Evolutionary conservation across 1,284 basidiomycete genomes (phyloP).

Genomic region (Leccinum huronense): DNA sequence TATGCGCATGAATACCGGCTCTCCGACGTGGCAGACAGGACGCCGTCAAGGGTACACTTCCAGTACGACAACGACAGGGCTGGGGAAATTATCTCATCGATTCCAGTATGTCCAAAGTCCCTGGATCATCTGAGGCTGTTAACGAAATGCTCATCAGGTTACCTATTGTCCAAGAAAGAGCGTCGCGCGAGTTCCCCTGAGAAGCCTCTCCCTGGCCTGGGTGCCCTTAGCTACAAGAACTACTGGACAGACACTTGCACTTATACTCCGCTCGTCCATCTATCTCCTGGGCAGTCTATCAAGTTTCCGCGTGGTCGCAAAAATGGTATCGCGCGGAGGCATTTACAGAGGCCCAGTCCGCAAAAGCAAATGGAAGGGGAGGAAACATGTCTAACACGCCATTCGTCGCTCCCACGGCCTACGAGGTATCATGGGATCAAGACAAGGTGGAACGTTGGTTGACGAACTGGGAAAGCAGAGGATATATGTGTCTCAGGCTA

Average conservation of each 20-base stretch:
- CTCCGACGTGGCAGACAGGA: conserved; percentile 2
- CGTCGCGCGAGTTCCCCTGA: conserved; percentile 86
- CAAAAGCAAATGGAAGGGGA: conserved; percentile 49
- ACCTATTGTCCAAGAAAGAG: conserved; percentile 95
- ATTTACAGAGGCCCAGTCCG: conserved; percentile 58
- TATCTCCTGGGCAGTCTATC: conserved; percentile 70
- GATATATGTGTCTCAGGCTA: conserved; percentile 76
- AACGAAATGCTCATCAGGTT: conserved; percentile 56
- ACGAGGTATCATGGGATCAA: conserved; percentile 76
- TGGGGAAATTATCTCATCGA: conserved; percentile 96
- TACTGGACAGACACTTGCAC: conserved; percentile 95
- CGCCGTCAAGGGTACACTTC: conserved; percentile 58
- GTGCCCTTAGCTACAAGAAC: conserved; percentile 88
- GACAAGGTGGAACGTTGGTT: conserved; percentile 70
- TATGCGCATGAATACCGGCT: background rate
- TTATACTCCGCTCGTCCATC: conserved; percentile 70
- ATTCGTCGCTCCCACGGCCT: conserved; percentile 67
- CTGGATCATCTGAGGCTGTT: conserved; percentile 23
- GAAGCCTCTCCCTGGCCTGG: conserved; percentile 88
- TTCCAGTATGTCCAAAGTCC: conserved; percentile 73
- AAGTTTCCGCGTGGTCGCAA: conserved; percentile 69
- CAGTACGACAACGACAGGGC: conserved; percentile 89
- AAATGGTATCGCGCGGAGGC: conserved; percentile 59
- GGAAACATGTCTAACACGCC: conserved; percentile 44
- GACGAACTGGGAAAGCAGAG: conserved; percentile 74